These are phyloP conservation scores for Lineolata rhizophorae DNA, from an alignment of 495 filamentous ascomycete species.

Conservation along the genomic window DNA sequence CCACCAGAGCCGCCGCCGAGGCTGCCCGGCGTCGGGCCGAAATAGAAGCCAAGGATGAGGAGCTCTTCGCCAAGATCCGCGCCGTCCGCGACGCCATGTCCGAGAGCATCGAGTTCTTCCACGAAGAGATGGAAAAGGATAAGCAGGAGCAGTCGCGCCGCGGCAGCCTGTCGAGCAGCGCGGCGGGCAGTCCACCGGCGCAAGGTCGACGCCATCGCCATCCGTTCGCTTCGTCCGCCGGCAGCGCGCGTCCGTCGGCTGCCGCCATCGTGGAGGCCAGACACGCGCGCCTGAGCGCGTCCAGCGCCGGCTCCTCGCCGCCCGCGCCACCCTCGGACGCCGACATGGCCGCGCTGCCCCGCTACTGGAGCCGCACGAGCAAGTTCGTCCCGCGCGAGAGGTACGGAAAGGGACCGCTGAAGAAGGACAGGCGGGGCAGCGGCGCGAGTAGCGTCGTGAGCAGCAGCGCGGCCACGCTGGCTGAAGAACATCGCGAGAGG, in stretches of 20 bases:
- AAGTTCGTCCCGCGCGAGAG: constrained; percentile 18
- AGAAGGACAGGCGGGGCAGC: too few relatives aligned
- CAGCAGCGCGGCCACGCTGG: too few relatives aligned
- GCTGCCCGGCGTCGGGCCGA: background rate
- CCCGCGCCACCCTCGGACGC: too few relatives aligned
- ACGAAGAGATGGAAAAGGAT: constrained; percentile 1
- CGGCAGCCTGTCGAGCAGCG: background rate
- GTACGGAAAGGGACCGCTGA: constrained; percentile 17
- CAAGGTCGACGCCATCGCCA: constrained; percentile 5
- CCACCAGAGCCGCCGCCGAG: too few relatives aligned
- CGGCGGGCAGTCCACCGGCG: constrained; percentile 3
- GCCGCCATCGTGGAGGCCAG: background rate
- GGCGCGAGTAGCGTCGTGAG: too few relatives aligned
- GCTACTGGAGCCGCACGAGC: constrained; percentile 11
- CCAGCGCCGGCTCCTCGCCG: too few relatives aligned
- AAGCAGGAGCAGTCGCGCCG: constrained; percentile 1
- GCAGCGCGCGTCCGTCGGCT: background rate
- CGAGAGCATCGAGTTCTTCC: constrained; percentile 5
- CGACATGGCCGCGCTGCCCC: too few relatives aligned
- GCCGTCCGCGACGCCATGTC: constrained; percentile 7
- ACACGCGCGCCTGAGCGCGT: background rate
- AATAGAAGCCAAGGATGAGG: constrained; percentile 9
- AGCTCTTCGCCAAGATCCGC: constrained; percentile 12
- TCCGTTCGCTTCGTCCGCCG: background rate
- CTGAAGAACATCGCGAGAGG: too few relatives aligned